Percentiles rank a stretch among this genome's conserved stretches.
phyloP scores from a whole-genome alignment of 768 basidiomycete genomes.

The Mrakia frigida region DNA sequence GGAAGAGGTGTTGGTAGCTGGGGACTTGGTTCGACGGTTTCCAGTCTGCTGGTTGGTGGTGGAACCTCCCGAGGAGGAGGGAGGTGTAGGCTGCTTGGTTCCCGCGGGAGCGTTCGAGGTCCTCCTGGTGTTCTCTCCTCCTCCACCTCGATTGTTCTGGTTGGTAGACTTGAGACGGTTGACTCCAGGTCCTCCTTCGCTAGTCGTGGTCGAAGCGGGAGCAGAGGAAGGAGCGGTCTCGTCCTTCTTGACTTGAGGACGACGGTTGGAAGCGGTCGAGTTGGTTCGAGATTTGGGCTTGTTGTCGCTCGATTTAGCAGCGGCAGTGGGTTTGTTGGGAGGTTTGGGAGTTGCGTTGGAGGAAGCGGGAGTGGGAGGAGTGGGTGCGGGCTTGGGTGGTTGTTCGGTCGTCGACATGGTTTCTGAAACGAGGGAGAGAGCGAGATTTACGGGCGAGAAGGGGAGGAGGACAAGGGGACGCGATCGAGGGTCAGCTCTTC shows the following conservation, averaged over 20 bases:
- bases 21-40: slow-evolving; percentile 20
- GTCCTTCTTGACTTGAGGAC: slow-evolving; percentile 20
- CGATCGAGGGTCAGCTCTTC: slow-evolving; percentile 2
- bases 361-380: neutral
- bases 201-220: neutral
- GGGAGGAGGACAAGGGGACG: neutral
- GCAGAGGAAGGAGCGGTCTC: neutral
- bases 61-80: slow-evolving; percentile 4
- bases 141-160: neutral
- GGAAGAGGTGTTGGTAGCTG: neutral
- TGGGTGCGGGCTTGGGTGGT: neutral
- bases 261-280: neutral
- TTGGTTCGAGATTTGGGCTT: slow-evolving; percentile 5
- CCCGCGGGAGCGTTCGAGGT: neutral
- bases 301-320: neutral
- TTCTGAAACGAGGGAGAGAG: neutral
- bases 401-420: slow-evolving; percentile 8
- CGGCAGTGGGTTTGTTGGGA: neutral
- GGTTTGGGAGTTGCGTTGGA: neutral
- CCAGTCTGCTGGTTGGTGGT: neutral
- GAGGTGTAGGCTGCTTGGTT: slow-evolving; percentile 11
- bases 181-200: neutral
- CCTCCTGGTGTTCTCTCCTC: slow-evolving; percentile 3
- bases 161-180: slow-evolving; percentile 25
- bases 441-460: neutral